Evolutionary conservation across 1,284 basidiomycete genomes (phyloP).

Genomic region (Ganoderma multipileum): DNA sequence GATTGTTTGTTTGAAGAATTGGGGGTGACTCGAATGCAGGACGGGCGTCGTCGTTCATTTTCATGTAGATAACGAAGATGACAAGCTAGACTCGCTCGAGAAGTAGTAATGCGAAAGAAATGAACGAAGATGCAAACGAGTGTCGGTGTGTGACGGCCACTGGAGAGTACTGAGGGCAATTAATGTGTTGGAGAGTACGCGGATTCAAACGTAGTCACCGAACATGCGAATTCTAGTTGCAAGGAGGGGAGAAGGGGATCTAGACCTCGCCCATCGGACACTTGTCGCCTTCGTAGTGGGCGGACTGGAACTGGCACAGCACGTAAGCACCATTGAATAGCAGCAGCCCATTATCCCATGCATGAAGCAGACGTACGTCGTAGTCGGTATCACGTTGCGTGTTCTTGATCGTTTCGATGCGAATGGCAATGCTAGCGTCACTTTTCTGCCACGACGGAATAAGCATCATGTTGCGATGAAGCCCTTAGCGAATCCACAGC

Average conservation of each 20-base stretch:
- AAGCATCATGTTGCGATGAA: constrained; percentile 1
- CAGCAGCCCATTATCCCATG: not conserved
- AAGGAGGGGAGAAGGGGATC: not conserved
- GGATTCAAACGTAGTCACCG: too few relatives aligned
- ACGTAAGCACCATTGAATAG: not conserved
- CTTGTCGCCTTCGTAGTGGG: not conserved
- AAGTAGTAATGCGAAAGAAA: not conserved
- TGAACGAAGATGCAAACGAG: not conserved
- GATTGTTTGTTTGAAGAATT: too few relatives aligned
- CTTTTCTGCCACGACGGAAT: not conserved
- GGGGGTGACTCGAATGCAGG: too few relatives aligned
- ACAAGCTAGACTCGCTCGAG: not conserved
- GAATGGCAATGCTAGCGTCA: constrained; percentile 11
- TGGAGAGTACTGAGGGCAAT: too few relatives aligned
- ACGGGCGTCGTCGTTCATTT: too few relatives aligned
- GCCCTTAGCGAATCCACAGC: not conserved
- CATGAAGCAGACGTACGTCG: not conserved
- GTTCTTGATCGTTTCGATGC: constrained; percentile 13
- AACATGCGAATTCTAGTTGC: not conserved
- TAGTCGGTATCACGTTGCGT: constrained; percentile 2
- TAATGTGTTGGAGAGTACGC: too few relatives aligned
- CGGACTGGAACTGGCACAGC: not conserved
- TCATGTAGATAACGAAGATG: too few relatives aligned
- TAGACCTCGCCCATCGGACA: not conserved
- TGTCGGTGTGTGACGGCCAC: constrained; percentile 46